These are phyloP conservation scores for Zygnema circumcarinatum DNA, from an alignment of 139 green algal genomes.

Conservation along the genomic window DNA sequence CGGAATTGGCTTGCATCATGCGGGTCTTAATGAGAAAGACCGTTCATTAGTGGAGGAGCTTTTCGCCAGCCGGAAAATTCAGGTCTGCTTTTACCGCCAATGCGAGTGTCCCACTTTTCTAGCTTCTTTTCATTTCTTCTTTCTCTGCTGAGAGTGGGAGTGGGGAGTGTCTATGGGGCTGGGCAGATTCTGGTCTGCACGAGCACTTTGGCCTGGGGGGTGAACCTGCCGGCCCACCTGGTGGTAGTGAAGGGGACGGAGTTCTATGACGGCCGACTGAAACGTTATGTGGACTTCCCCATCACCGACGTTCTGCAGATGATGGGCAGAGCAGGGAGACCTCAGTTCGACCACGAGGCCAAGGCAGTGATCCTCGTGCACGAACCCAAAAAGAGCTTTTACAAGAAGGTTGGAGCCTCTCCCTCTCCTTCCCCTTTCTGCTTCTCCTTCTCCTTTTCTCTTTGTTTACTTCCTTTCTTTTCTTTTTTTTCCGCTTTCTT, in stretches of 20 bases:
- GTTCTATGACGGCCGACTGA: slow-evolving; percentile 83
- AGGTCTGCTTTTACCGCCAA: slow-evolving; percentile 74
- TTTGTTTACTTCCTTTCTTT: background rate
- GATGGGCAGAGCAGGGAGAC: slow-evolving; percentile 85
- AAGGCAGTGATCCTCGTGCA: slow-evolving; percentile 96
- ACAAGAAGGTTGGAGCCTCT: slow-evolving; percentile 92
- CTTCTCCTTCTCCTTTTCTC: background rate
- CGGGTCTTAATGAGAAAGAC: slow-evolving; percentile 86
- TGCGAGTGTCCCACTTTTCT: slow-evolving; percentile 18
- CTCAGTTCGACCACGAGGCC: slow-evolving; percentile 90
- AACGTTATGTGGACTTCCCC: slow-evolving; percentile 94
- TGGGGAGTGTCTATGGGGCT: too few species aligned
- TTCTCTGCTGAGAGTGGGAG: too few species aligned
- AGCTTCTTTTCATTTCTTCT: background rate
- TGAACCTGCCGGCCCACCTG: slow-evolving; percentile 64
- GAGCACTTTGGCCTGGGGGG: slow-evolving; percentile 47
- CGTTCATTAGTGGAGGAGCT: slow-evolving; percentile 84
- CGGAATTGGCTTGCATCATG: slow-evolving; percentile 97
- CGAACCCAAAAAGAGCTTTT: slow-evolving; percentile 98
- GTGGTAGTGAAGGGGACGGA: slow-evolving; percentile 82
- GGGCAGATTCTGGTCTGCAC: slow-evolving; percentile 55
- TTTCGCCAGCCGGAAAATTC: slow-evolving; percentile 89
- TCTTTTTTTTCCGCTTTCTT: too few species aligned
- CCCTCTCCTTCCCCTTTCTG: background rate
- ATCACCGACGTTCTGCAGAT: slow-evolving; percentile 98